These are phyloP conservation scores for Pezicula neosporulosa DNA, from an alignment of 2,329 filamentous ascomycete species.

Conservation along the genomic window DNA sequence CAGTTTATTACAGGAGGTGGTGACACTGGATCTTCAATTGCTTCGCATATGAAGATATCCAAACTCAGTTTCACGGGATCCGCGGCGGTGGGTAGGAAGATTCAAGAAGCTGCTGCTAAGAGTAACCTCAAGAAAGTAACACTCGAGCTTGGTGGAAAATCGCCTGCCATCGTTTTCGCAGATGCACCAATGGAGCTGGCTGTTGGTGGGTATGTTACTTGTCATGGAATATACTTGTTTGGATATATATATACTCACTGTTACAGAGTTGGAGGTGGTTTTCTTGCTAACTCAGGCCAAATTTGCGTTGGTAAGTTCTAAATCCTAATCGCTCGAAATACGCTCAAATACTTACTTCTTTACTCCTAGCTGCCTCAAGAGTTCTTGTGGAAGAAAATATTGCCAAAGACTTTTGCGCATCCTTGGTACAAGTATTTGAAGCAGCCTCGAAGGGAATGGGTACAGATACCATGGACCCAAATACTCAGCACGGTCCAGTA, in stretches of 20 bases:
- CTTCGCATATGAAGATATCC: slow-evolving; percentile 32
- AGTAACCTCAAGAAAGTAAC: slow-evolving; percentile 38
- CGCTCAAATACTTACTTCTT: too few relatives aligned
- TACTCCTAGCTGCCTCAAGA: slow-evolving; percentile 54
- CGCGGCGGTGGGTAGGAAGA: slow-evolving; percentile 31
- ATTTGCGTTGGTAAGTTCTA: slow-evolving; percentile 53
- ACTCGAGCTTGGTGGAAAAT: slow-evolving; percentile 40
- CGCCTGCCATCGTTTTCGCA: slow-evolving; percentile 37
- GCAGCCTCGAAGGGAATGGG: slow-evolving; percentile 11
- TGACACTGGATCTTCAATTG: slow-evolving; percentile 31
- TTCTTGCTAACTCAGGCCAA: slow-evolving; percentile 71
- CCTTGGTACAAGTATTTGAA: slow-evolving; percentile 40
- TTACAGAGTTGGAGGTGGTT: slow-evolving; percentile 29
- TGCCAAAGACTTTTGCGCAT: slow-evolving; percentile 42
- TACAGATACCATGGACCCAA: slow-evolving; percentile 21
- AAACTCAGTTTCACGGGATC: slow-evolving; percentile 38
- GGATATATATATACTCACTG: background rate
- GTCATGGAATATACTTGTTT: background rate
- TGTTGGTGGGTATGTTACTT: slow-evolving; percentile 31
- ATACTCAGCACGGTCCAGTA: slow-evolving; percentile 55
- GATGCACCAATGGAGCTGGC: slow-evolving; percentile 40
- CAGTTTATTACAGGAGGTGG: slow-evolving; percentile 36
- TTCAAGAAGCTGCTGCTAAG: slow-evolving; percentile 34
- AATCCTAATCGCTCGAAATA: too few relatives aligned
- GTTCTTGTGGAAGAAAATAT: slow-evolving; percentile 62